Evolutionary conservation across 2,329 filamentous ascomycete species (phyloP).

Genomic region (Botrytis pseudocinerea): DNA sequence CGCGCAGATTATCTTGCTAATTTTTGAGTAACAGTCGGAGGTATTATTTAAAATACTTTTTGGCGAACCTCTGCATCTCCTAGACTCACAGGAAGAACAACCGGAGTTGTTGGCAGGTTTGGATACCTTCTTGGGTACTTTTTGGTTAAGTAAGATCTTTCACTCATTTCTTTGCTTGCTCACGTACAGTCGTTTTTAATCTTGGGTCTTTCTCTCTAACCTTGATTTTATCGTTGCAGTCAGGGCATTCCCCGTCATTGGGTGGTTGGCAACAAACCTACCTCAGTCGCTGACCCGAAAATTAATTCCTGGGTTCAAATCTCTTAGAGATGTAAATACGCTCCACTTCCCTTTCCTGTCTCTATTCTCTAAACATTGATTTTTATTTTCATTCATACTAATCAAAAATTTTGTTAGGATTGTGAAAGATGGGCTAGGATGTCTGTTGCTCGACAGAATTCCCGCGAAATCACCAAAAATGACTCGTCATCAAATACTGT

Average conservation of each 20-base stretch:
- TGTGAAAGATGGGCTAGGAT: background rate
- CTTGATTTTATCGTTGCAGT: background rate
- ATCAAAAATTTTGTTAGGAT: background rate
- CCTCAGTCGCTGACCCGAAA: background rate
- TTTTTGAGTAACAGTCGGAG: background rate
- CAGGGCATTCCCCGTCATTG: background rate
- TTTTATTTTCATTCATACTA: background rate
- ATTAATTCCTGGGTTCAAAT: background rate
- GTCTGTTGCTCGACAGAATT: background rate
- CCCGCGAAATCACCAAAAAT: background rate
- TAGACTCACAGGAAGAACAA: background rate
- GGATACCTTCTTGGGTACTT: background rate
- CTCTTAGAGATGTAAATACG: background rate
- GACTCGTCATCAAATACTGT: background rate
- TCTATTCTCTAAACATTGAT: accelerated
- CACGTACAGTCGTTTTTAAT: too few relatives aligned
- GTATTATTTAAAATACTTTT: slow-evolving; percentile 1
- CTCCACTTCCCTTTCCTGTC: too few relatives aligned
- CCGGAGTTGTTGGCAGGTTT: background rate
- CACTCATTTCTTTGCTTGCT: too few relatives aligned
- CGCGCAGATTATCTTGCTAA: background rate
- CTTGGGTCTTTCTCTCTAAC: background rate
- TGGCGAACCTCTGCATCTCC: background rate
- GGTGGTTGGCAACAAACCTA: background rate
- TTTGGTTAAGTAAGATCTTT: background rate